Percentiles rank a stretch among this genome's conserved stretches.
phyloP scores from a whole-genome alignment of 371 early-diverging fungal species.

The Amoeboaphelidium occidentale region DNA sequence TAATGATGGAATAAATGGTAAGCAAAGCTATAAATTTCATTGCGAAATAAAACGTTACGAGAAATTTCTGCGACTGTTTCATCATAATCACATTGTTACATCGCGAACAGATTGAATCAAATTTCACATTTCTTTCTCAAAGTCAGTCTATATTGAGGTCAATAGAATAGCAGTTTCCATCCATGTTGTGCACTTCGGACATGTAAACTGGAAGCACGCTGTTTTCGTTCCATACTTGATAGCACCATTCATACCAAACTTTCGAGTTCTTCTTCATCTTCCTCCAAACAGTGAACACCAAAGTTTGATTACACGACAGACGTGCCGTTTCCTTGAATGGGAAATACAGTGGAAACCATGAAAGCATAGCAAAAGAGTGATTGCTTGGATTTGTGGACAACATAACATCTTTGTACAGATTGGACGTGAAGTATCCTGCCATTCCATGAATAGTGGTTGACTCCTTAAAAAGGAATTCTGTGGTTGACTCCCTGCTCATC shows the following conservation, averaged over 20 bases:
- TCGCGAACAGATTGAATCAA: no score
- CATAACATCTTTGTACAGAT: slow-evolving; percentile 52
- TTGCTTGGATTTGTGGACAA: slow-evolving; percentile 60
- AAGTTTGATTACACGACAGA: no score
- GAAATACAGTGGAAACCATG: slow-evolving; percentile 92
- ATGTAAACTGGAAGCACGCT: neutral
- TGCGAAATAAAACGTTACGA: no score
- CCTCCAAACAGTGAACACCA: no score
- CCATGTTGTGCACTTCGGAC: neutral
- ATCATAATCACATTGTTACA: no score
- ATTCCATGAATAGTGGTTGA: no score
- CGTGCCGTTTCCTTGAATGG: slow-evolving; percentile 46
- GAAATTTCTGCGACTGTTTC: no score
- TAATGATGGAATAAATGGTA: no score
- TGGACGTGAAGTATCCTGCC: slow-evolving; percentile 79
- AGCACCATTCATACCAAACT: neutral
- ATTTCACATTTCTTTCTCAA: neutral
- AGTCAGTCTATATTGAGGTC: neutral
- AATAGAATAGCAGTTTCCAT: neutral
- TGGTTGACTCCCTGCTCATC: neutral
- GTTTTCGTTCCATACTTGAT: neutral
- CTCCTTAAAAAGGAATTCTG: neutral
- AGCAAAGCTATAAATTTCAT: no score
- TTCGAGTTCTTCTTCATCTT: no score
- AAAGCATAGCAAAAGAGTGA: slow-evolving; percentile 74